Base-by-base conservation (phyloP, 495 filamentous ascomycete genomes). In the Penicillium paxilli region DNA sequence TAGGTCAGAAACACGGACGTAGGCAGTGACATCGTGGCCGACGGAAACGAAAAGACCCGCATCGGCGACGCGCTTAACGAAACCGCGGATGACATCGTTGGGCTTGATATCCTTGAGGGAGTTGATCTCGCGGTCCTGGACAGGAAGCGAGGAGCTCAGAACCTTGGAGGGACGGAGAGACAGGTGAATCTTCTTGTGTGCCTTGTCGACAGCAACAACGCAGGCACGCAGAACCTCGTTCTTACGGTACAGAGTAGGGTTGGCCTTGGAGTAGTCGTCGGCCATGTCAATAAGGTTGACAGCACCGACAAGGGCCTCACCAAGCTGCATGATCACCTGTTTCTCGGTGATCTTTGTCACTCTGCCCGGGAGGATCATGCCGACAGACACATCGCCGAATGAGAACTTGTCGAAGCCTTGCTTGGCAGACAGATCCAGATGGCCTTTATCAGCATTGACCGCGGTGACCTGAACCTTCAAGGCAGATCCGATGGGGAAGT, bases 401-500 rank as follows among this genome's bases (percentile, higher is more conserved):
- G 83, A 80, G 24, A 92, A 71, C 32, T 80, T 76, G 25, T 82
- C 74, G 23, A 64, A 62, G 14, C 79, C 62, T 28, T 83, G 78
- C 51, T 82, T 84, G 4, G 90, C 92, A 11, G 88, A 87, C 19
- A 98, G 83, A 69, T 97, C 90, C 51, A 98, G 81, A 45, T 83
- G 86, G 41, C 83, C 84, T 52, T 87, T 86, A 8, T 79, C 78
- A n/a, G 76, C 56, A 66, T 97, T 83, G n/a, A 96, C 85, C 14
- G 74, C 74, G 35, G 87, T 81, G 30, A 96, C 91, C 22, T 85
- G 84, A 14, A 89, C 88, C 64, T 82, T 84, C 38, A 98, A 68
- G 4, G 91, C 93, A 30, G 86, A 94, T 20, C 94, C 94, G 49
- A 96, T 69, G 2, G 94, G 93, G 72, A 94, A 98, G 67, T 87